These are phyloP conservation scores for Epichloe amarillans DNA, from an alignment of 2,329 filamentous ascomycete genomes.

Conservation along the genomic window DNA sequence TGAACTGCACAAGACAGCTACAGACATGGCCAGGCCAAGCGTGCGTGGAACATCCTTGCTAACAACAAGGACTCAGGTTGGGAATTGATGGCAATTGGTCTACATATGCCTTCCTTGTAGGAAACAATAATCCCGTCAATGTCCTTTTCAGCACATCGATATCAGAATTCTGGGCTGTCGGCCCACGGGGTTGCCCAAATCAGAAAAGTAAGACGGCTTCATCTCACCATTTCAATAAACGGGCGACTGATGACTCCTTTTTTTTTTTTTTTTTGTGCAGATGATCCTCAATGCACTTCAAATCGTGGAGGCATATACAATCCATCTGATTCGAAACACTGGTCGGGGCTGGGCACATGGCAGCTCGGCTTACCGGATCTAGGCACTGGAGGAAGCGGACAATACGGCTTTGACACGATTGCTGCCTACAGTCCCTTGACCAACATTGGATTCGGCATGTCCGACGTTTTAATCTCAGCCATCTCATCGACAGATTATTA, in stretches of 20 bases:
- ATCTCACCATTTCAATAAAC: neutral
- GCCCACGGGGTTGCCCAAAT: slow-evolving; percentile 36
- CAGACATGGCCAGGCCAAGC: neutral
- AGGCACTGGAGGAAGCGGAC: slow-evolving; percentile 45
- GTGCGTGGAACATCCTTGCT: neutral
- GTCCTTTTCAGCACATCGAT: slow-evolving; percentile 49
- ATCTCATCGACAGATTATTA: slow-evolving; percentile 44
- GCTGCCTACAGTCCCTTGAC: slow-evolving; percentile 25
- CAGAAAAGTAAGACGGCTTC: slow-evolving; percentile 25
- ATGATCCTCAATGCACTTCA: slow-evolving; percentile 38
- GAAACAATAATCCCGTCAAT: slow-evolving; percentile 26
- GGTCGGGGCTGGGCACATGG: slow-evolving; percentile 45
- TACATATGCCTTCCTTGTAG: slow-evolving; percentile 42
- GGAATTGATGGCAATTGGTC: slow-evolving; percentile 62
- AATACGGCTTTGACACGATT: slow-evolving; percentile 46
- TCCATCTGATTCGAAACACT: slow-evolving; percentile 38
- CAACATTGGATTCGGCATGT: slow-evolving; percentile 26
- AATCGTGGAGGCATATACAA: slow-evolving; percentile 48
- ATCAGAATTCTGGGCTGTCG: slow-evolving; percentile 59
- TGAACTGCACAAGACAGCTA: neutral
- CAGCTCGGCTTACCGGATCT: slow-evolving; percentile 45
- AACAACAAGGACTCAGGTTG: slow-evolving; percentile 28
- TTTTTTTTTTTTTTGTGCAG: slow-evolving; percentile 9
- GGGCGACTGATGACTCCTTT: slow-evolving; percentile 4
- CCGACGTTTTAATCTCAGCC: slow-evolving; percentile 33